Evolutionary conservation across 192 early-diverging fungal genomes (phyloP).

Genomic region (Podila verticillata): DNA sequence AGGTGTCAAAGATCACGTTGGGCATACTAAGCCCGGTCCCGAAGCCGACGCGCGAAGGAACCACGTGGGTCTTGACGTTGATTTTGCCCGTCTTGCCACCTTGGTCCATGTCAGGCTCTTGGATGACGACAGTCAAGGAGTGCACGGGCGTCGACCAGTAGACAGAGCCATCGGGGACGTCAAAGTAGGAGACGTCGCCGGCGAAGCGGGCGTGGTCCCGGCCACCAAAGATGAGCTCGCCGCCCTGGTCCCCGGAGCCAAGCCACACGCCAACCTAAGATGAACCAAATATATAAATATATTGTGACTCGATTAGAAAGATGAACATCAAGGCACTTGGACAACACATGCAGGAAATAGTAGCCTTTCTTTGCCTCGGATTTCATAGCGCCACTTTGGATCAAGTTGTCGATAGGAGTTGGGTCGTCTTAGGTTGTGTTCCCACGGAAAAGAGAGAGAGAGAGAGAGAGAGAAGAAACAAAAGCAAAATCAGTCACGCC

Average conservation of each 20-base stretch:
- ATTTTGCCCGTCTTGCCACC: not conserved
- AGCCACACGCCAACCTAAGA: slow-evolving; percentile 26
- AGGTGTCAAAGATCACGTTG: slow-evolving; percentile 29
- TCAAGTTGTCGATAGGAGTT: slow-evolving; percentile 14
- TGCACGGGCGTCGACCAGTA: slow-evolving; percentile 22
- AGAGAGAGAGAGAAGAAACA: no score
- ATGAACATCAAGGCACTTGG: no score
- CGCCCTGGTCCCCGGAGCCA: slow-evolving; percentile 13
- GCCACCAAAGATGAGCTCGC: slow-evolving; percentile 24
- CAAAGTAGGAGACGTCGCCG: slow-evolving; percentile 16
- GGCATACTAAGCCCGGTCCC: not conserved
- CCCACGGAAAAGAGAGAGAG: no score
- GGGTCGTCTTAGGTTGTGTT: not conserved
- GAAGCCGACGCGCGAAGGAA: not conserved
- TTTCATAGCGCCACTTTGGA: not conserved
- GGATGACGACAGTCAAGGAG: not conserved
- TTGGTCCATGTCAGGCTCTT: not conserved
- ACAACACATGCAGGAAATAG: not conserved
- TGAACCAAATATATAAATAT: no score
- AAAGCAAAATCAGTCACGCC: no score
- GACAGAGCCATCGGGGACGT: slow-evolving; percentile 3
- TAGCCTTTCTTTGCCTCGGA: not conserved
- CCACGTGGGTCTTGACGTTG: not conserved
- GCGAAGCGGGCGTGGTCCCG: slow-evolving; percentile 7
- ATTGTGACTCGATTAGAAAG: no score